phyloP scores from a whole-genome alignment of 208 protist species.

The Trypanosoma brucei region DNA sequence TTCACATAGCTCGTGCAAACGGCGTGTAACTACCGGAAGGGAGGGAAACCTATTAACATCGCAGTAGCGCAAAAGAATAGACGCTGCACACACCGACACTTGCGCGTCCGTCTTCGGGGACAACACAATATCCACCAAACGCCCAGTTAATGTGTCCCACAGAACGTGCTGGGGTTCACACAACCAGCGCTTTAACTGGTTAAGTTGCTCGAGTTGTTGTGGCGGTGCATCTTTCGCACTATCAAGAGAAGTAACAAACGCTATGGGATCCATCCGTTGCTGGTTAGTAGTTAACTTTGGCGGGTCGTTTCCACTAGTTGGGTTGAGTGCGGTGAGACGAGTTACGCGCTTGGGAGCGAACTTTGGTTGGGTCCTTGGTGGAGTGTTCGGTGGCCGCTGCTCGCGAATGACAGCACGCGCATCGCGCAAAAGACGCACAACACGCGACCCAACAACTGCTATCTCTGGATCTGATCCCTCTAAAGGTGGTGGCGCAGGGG shows the following conservation, averaged over 20 bases:
- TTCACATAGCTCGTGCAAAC: slow-evolving; percentile 26
- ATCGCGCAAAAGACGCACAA: slow-evolving; percentile 50
- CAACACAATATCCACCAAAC: slow-evolving; percentile 19
- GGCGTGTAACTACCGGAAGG: slow-evolving; percentile 20
- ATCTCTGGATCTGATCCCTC: slow-evolving; percentile 15
- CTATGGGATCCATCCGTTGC: slow-evolving; percentile 13
- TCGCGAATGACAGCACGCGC: slow-evolving; percentile 46
- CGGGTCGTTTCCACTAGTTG: background rate
- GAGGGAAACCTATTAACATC: slow-evolving; percentile 6
- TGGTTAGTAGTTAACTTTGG: slow-evolving; percentile 8
- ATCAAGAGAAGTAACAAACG: slow-evolving; percentile 24
- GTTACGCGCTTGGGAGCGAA: slow-evolving; percentile 25
- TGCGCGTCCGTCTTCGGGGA: slow-evolving; percentile 7
- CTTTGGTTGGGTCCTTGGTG: slow-evolving; percentile 22
- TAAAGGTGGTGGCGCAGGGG: slow-evolving; percentile 2
- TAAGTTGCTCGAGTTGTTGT: slow-evolving; percentile 25
- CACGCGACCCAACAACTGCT: slow-evolving; percentile 31
- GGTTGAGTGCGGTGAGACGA: slow-evolving; percentile 10
- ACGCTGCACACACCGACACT: slow-evolving; percentile 11
- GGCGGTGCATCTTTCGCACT: slow-evolving; percentile 13
- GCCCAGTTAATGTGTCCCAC: slow-evolving; percentile 19
- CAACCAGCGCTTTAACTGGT: slow-evolving; percentile 37
- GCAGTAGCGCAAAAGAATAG: slow-evolving; percentile 15
- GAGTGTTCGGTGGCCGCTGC: slow-evolving; percentile 54
- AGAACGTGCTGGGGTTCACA: slow-evolving; percentile 30